Evolutionary conservation across 352 stramenopile genomes (phyloP).

Genomic region (Phytophthora pini): DNA sequence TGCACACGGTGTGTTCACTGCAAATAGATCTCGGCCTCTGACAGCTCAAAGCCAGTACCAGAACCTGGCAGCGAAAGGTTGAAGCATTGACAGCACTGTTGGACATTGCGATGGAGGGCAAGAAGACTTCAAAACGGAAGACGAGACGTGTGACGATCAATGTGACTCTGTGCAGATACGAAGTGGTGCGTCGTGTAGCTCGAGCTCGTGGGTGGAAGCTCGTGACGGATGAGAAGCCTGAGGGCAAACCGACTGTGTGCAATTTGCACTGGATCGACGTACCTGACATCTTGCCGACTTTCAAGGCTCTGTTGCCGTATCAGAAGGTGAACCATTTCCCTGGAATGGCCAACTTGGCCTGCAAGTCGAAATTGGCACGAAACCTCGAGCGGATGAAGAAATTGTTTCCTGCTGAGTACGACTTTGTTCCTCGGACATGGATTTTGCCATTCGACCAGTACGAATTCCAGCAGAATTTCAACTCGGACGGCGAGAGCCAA

Average conservation of each 20-base stretch:
- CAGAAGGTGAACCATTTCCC: slow-evolving; percentile 97
- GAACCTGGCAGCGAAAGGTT: too few species aligned
- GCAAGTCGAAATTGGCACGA: slow-evolving; percentile 95
- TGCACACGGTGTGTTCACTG: neutral
- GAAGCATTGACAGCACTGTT: too few species aligned
- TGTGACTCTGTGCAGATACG: slow-evolving; percentile 78
- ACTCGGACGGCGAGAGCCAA: slow-evolving; percentile 86
- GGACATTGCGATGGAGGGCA: slow-evolving; percentile 22
- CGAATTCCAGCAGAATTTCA: slow-evolving; percentile 94
- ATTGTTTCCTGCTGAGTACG: slow-evolving; percentile 92
- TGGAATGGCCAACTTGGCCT: slow-evolving; percentile 94
- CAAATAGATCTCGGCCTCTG: neutral
- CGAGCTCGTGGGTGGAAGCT: slow-evolving; percentile 79
- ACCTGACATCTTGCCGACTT: slow-evolving; percentile 90
- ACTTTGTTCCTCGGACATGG: slow-evolving; percentile 96
- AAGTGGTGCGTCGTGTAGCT: slow-evolving; percentile 83
- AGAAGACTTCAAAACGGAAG: slow-evolving; percentile 33
- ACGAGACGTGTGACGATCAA: slow-evolving; percentile 74
- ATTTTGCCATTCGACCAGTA: slow-evolving; percentile 95
- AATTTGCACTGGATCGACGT: slow-evolving; percentile 97
- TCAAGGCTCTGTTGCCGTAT: slow-evolving; percentile 91
- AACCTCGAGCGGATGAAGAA: slow-evolving; percentile 97
- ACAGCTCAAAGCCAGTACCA: too few species aligned
- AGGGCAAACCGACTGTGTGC: slow-evolving; percentile 67
- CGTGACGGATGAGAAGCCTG: slow-evolving; percentile 78